phyloP scores from a whole-genome alignment of 345 rosid genomes.

The Eucalyptus erythrocorys region DNA sequence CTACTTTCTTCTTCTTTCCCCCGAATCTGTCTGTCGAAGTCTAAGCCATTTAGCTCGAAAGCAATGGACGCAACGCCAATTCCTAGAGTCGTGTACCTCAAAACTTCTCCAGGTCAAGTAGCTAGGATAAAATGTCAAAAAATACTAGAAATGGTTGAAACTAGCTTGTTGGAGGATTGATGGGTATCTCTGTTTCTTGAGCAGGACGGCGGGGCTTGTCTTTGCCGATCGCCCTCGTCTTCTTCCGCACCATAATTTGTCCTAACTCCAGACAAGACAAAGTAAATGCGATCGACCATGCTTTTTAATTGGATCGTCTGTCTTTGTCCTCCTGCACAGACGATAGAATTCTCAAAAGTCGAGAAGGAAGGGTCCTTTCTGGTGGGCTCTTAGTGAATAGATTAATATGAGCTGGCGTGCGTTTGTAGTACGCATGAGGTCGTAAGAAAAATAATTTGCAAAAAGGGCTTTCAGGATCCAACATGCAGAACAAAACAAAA shows the following conservation, averaged over 20 bases:
- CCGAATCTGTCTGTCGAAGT: not conserved
- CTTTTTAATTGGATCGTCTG: not conserved
- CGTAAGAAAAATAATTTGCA: not conserved
- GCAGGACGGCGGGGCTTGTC: not conserved
- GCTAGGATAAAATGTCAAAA: not conserved
- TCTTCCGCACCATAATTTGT: not conserved
- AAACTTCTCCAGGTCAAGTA: not conserved
- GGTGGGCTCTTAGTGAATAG: no score
- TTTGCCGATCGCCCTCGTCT: not conserved
- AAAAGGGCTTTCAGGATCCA: not conserved
- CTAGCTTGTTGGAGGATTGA: not conserved
- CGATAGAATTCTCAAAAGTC: not conserved
- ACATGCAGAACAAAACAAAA: not conserved
- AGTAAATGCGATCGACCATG: not conserved
- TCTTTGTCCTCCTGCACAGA: not conserved
- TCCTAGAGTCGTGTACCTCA: not conserved
- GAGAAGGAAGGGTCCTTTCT: not conserved
- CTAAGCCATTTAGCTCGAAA: not conserved
- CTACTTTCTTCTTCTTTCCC: not conserved
- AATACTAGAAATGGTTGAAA: not conserved
- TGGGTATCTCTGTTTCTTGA: not conserved
- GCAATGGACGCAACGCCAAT: not conserved
- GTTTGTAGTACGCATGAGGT: not conserved
- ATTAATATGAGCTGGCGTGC: not conserved
- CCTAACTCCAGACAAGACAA: not conserved